Base-by-base conservation (phyloP, 345 rosid species). In the Corchorus olitorius region DNA sequence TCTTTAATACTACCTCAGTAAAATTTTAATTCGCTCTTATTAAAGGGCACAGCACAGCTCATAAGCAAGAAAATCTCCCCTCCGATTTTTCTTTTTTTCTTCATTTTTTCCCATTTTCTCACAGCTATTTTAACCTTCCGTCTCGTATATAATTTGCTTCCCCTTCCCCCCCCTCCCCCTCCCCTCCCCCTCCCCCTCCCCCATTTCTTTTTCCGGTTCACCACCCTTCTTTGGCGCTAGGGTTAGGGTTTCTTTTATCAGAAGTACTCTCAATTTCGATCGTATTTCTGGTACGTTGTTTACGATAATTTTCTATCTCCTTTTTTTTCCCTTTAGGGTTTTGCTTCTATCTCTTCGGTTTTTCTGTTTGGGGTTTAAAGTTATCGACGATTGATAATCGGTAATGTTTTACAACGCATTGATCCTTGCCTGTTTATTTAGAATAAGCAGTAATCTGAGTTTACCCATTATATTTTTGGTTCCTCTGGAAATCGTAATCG, bases 221-320 rank as follows among this genome's bases (percentile, higher is more conserved):
- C 52, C 27, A 46, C 15, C 46, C 55, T 46, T 45, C 72, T 67
- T 16, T 4, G 12, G 53, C 37, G n/a, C 60, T 13, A 60, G 67
- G 75, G 16, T 73, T 60, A 73, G 76, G 66, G 67, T 73, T 73
- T 73, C 41, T 58, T 20, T 73, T 27, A 2, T 6, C 8, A 60
- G 17, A 46, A 15, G 33, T 50, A 4, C 60, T 34, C 49, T 68
- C 41, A 17, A 27, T 6, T 59, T 27, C 53, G 22, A 15, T 59
- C 55, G 8, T 9, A 45, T 73, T 27, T 27, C 45, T 9, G 65
- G 65, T 60, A 58, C 8, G 66, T 19, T 59, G 4, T 43, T 48
- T n/a, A 50, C 13, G 64, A 10, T 72, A 17, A 19, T 20, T 46
- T 72, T 58, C 37, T 13, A 6, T 39, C 43, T 39, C 43, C 43